phyloP scores from a whole-genome alignment of 176 grass and related monocot species.

The Musa schizocarpa region DNA sequence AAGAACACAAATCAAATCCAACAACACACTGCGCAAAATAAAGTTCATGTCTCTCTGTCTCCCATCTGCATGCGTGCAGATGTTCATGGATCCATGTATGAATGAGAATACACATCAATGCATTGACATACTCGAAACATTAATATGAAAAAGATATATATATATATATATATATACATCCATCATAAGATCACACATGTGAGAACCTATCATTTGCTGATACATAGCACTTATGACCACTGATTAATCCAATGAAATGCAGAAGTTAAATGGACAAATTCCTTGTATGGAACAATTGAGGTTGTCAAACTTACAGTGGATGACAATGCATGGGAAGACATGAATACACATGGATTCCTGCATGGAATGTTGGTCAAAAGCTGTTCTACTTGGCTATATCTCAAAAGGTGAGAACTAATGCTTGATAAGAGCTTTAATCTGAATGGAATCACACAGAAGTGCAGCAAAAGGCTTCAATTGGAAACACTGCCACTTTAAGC shows the following conservation, averaged over 20 bases:
- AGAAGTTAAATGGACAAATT: not conserved
- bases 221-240: not conserved
- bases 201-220: not conserved
- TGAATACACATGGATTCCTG: not conserved
- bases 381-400: not conserved
- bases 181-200: too few species aligned
- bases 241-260: not conserved
- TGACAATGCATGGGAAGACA: not conserved
- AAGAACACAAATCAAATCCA: constrained; percentile 5
- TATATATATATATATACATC: too few species aligned
- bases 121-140: too few species aligned
- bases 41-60: constrained; percentile 1
- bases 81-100: not conserved
- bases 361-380: constrained; percentile 17
- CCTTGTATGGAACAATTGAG: not conserved
- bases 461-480: constrained; percentile 11
- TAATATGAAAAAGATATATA: too few species aligned
- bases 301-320: not conserved
- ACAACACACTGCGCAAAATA: not conserved
- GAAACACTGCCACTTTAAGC: constrained; percentile 5
- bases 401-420: constrained; percentile 19
- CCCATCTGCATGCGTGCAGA: not conserved
- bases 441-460: constrained; percentile 4
- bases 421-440: constrained; percentile 17
- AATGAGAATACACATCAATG: too few species aligned